Conservation (phyloP, 345 rosid genomes). For the Microthlaspi erraticum region DNA sequence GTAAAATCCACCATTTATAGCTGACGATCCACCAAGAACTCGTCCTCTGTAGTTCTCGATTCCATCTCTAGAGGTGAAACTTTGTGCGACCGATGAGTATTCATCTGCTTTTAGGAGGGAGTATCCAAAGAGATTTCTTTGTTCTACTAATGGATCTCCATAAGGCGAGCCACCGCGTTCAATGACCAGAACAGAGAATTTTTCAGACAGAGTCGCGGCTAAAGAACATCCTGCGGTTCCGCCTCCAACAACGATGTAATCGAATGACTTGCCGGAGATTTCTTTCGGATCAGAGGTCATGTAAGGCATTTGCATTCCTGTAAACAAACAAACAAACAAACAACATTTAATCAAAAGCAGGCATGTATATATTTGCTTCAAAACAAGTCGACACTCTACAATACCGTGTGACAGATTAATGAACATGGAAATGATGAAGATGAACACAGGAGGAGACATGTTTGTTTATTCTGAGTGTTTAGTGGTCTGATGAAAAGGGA, state of each 20-base stretch:
- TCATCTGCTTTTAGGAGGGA: slow-evolving; percentile 63
- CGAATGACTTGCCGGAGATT: slow-evolving; percentile 69
- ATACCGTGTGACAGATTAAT: slow-evolving; percentile 32
- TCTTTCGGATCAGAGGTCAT: slow-evolving; percentile 64
- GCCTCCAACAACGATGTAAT: slow-evolving; percentile 71
- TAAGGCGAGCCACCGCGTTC: slow-evolving; percentile 74
- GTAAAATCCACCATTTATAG: slow-evolving; percentile 76
- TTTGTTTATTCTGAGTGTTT: slow-evolving; percentile 21
- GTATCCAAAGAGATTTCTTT: slow-evolving; percentile 55
- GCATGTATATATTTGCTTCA: neutral
- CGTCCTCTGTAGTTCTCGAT: slow-evolving; percentile 57
- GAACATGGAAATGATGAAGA: slow-evolving; percentile 32
- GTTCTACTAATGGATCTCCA: slow-evolving; percentile 57
- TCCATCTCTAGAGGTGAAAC: slow-evolving; percentile 64
- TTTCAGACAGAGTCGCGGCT: slow-evolving; percentile 68
- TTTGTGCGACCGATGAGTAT: slow-evolving; percentile 63
- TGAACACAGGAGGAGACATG: slow-evolving; percentile 33
- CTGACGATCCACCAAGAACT: slow-evolving; percentile 73
- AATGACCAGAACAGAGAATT: slow-evolving; percentile 62
- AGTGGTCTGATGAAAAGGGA: slow-evolving; percentile 24
- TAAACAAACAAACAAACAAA: slow-evolving; percentile 9
- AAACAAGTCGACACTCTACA: slow-evolving; percentile 5
- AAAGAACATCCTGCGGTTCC: slow-evolving; percentile 78
- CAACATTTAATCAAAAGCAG: neutral
- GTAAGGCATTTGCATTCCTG: slow-evolving; percentile 57